phyloP scores from a whole-genome alignment of 2,329 filamentous ascomycete species.

The Aspergillus hiratsukae region DNA sequence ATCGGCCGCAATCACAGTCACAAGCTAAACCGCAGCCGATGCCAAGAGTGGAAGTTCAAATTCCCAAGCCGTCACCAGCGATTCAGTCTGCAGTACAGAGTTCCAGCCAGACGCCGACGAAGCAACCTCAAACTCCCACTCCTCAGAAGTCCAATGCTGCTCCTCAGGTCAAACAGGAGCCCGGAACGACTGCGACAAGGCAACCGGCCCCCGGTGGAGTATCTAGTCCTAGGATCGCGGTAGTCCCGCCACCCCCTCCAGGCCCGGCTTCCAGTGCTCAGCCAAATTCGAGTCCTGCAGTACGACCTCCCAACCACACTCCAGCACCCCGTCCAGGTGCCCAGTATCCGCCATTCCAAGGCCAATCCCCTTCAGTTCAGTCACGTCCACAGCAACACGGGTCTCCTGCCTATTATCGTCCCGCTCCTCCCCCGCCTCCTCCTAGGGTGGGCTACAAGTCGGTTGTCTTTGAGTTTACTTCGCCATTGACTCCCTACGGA shows the following conservation, averaged over 20 bases:
- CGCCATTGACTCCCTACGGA: slow-evolving; percentile 38
- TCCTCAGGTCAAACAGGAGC: slow-evolving; percentile 28
- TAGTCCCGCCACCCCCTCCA: slow-evolving; percentile 7
- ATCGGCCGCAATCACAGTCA: slow-evolving; percentile 4
- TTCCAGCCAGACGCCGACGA: slow-evolving; percentile 5
- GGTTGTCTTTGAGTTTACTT: slow-evolving; percentile 46
- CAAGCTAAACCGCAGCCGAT: slow-evolving; percentile 7
- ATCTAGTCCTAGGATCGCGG: slow-evolving; percentile 10
- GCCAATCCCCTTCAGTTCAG: slow-evolving; percentile 30
- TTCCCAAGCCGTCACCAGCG: slow-evolving; percentile 10
- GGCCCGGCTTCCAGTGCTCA: slow-evolving; percentile 10
- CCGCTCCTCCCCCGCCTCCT: slow-evolving; percentile 28
- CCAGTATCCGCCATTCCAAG: slow-evolving; percentile 29
- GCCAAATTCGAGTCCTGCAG: slow-evolving; percentile 16
- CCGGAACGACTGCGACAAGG: slow-evolving; percentile 8
- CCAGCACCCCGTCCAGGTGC: slow-evolving; percentile 23
- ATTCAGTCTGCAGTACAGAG: slow-evolving; percentile 1
- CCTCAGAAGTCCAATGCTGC: slow-evolving; percentile 13
- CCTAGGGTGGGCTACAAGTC: slow-evolving; percentile 41
- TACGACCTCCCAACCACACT: slow-evolving; percentile 18
- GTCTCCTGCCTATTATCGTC: slow-evolving; percentile 32
- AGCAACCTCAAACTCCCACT: slow-evolving; percentile 12
- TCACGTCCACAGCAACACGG: slow-evolving; percentile 33
- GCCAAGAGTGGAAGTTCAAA: slow-evolving; percentile 19
- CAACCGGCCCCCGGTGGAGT: slow-evolving; percentile 11